phyloP scores from a whole-genome alignment of 192 early-diverging fungal genomes.

The Chytriomyces hyalinus region DNA sequence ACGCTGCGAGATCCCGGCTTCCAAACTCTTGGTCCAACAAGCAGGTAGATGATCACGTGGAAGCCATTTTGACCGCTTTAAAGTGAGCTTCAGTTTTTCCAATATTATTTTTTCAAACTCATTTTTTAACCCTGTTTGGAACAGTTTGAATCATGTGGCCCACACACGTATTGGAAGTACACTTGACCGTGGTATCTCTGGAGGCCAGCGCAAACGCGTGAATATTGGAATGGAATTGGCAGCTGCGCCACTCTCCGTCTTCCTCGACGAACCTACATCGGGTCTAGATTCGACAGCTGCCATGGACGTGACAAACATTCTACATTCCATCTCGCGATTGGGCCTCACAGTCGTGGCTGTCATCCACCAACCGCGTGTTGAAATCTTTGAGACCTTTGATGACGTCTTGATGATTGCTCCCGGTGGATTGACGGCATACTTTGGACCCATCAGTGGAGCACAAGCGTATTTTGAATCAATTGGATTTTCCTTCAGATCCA shows the following conservation, averaged over 20 bases:
- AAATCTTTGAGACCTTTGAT: conserved; percentile 87
- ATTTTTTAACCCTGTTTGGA: neutral
- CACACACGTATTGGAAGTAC: conserved; percentile 68
- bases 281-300: conserved; percentile 72
- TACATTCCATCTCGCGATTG: conserved; percentile 67
- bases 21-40: conserved; percentile 64
- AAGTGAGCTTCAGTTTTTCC: conserved; percentile 21
- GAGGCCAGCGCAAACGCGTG: conserved; percentile 84
- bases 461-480: conserved; percentile 44
- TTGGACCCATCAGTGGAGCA: conserved; percentile 55
- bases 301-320: conserved; percentile 72
- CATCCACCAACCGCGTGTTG: conserved; percentile 83
- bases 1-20: conserved; percentile 79
- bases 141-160: conserved; percentile 37
- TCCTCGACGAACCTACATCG: conserved; percentile 87
- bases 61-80: conserved; percentile 71
- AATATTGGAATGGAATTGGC: conserved; percentile 87
- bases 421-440: conserved; percentile 80
- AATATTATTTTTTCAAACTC: conserved; percentile 53
- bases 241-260: conserved; percentile 78
- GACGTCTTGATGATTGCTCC: conserved; percentile 78
- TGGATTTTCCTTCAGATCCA: conserved; percentile 38
- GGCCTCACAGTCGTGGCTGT: conserved; percentile 75
- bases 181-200: conserved; percentile 76
- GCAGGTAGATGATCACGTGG: conserved; percentile 75